Conservation (phyloP, 257 asterid genomes). For the Oldenlandia corymbosa region DNA sequence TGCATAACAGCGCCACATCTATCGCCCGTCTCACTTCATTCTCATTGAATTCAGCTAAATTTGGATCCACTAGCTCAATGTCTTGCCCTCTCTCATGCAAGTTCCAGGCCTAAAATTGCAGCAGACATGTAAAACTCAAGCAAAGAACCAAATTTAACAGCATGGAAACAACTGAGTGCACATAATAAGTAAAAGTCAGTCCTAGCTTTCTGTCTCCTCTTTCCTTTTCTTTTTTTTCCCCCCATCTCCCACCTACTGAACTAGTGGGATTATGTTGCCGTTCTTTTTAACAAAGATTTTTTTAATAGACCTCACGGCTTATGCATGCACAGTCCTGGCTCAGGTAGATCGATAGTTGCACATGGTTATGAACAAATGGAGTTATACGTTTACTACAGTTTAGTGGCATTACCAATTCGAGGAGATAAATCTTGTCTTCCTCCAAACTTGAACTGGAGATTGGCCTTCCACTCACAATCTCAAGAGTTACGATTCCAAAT, state of each 20-base stretch:
- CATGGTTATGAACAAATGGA: background rate
- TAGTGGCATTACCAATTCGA: conserved; percentile 20
- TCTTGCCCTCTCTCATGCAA: conserved; percentile 11
- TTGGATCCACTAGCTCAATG: conserved; percentile 13
- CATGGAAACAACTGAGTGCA: background rate
- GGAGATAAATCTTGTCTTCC: conserved; percentile 20
- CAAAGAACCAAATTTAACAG: background rate
- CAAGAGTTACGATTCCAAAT: conserved; percentile 21
- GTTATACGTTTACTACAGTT: background rate
- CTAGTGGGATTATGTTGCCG: too few relatives aligned
- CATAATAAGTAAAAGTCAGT: too few relatives aligned
- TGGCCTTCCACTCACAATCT: conserved; percentile 24
- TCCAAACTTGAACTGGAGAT: conserved; percentile 17
- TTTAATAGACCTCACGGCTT: too few relatives aligned
- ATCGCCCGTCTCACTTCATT: conserved; percentile 16
- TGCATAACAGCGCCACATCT: conserved; percentile 23
- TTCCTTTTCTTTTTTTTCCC: too few relatives aligned
- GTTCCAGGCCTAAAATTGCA: conserved; percentile 19
- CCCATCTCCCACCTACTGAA: too few relatives aligned
- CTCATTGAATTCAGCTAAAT: conserved; percentile 6
- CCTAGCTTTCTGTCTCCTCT: too few relatives aligned
- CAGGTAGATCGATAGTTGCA: background rate
- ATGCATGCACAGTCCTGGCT: too few relatives aligned
- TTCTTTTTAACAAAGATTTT: background rate
- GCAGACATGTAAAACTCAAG: background rate